Evolutionary conservation across 2,329 filamentous ascomycete species (phyloP), one percentile per base, ranked within the genome.

Genomic region (Colletotrichum endophyticum): DNA sequence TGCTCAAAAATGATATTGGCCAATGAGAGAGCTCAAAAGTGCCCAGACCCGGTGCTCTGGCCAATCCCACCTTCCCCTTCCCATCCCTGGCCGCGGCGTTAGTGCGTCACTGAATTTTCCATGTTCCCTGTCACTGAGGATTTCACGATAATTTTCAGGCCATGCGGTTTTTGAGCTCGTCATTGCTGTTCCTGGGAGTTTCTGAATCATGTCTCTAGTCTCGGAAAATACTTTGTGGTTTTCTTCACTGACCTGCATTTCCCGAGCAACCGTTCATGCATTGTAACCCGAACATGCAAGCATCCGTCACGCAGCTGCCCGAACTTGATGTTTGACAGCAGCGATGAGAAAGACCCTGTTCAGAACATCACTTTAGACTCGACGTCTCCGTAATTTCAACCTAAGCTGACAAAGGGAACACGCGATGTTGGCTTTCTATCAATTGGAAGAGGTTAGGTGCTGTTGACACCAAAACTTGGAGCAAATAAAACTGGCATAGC

Each of bases 121-220:
- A 12, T 53, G n/a, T 34, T 28, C 71, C 66, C 44, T 56, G 70
- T 56, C 63, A 12, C 5, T 12, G 11, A 25, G 56, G 12, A 73
- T 57, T 32, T 62, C 70, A 73, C 70, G 70, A 75, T 68, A 64
- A 75, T 75, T 75, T 75, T 28, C 36, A 68, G 73, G 57, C 62
- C 28, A 28, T 22, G 28, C 12, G n/a, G 34, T 27, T 25, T 32
- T 1, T n/a, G 32, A 19, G 22, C 19, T 36, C 11, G n/a, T 9
- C 62, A 8, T 5, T 16, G 15, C 13, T 64, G 34, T 11, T 16
- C 25, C 32, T 39, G 11, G 22, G 15, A 27, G 3, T 12, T 25
- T 25, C 6, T 63, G 19, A 30, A 64, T 16, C 27, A 22, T 30
- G 19, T 13, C 2, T n/a, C 9, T n/a, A 19, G 19, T 0, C 0